A percentile compares a stretch with the other conserved stretches of the same genome.
Conservation (phyloP, 2,329 filamentous ascomycete species). For the Diaporthe amygdali region DNA sequence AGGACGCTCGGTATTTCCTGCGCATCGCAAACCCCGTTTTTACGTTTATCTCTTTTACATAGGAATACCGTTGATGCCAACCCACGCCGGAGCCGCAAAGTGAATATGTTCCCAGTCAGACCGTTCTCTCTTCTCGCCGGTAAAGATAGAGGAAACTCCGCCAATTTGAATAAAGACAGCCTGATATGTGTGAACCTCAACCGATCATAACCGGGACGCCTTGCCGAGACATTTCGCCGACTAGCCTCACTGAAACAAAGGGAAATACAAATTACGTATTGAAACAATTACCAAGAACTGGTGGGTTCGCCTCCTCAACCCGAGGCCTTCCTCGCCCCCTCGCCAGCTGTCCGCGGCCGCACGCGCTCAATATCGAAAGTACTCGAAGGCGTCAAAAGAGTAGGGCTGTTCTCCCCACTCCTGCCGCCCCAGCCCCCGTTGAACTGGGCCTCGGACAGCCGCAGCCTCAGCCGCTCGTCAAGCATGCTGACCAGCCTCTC, state of each 20-base stretch:
- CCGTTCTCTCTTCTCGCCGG: not conserved
- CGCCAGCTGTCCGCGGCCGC: not conserved
- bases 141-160: not conserved
- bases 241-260: not conserved
- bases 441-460: slow-evolving; percentile 24
- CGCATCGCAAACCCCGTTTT: not conserved
- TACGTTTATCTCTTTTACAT: not conserved
- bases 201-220: not conserved
- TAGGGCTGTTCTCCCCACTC: not conserved
- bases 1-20: not conserved
- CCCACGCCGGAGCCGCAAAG: not conserved
- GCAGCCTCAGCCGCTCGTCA: slow-evolving; percentile 70
- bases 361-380: not conserved
- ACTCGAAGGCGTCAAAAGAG: not conserved
- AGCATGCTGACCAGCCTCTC: slow-evolving; percentile 73
- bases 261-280: slow-evolving; percentile 4
- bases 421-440: not conserved
- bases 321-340: not conserved
- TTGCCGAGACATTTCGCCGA: not conserved
- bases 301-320: not conserved
- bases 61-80: not conserved
- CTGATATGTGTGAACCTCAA: not conserved
- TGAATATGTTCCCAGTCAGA: not conserved
- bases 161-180: not conserved
- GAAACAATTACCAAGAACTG: slow-evolving; percentile 6